These are phyloP conservation scores for Diaporthe vaccinii DNA, from an alignment of 2,329 filamentous ascomycete species.

Conservation along the genomic window DNA sequence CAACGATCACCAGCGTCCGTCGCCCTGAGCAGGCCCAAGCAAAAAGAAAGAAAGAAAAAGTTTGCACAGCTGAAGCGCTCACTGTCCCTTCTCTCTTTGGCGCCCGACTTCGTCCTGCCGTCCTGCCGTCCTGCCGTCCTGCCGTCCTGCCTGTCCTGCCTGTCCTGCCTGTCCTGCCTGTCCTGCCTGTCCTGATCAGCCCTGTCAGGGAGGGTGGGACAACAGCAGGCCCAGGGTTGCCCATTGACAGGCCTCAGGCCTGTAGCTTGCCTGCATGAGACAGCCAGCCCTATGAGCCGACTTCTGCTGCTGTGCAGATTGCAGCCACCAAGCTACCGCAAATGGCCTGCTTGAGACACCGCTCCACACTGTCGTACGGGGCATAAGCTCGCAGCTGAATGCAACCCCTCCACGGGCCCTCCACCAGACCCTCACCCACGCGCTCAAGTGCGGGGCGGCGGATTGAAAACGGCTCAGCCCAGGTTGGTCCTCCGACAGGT, in stretches of 20 bases:
- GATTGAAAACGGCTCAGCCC: neutral
- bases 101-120: neutral
- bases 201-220: conserved; percentile 1
- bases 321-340: neutral
- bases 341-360: neutral
- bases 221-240: neutral
- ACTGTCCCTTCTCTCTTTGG: neutral
- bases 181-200: neutral
- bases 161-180: neutral
- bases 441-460: neutral
- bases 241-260: conserved; percentile 3
- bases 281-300: neutral
- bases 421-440: neutral
- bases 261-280: neutral
- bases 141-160: neutral
- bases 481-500: neutral
- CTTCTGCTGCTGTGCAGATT: neutral
- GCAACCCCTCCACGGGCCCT: neutral
- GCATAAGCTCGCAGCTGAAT: neutral
- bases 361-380: neutral
- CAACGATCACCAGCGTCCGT: neutral
- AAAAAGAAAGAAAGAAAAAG: too few species aligned
- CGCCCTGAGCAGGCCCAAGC: neutral
- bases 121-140: neutral
- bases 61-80: neutral